Conservation (phyloP, 768 basidiomycete genomes). For the Tricholomella constricta region DNA sequence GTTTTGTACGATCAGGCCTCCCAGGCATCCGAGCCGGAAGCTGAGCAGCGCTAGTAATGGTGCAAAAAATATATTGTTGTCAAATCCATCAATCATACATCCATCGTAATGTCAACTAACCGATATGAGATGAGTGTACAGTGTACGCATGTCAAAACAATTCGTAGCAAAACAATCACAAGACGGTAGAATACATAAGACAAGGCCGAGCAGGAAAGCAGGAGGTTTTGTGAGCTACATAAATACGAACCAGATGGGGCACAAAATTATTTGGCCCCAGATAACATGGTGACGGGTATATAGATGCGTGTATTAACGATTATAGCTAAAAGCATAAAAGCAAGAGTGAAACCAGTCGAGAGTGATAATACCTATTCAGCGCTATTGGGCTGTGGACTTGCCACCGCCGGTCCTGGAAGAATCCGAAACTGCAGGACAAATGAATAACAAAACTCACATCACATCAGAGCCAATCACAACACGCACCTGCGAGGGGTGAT, state of each 20-base stretch:
- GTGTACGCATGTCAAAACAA: too few relatives aligned
- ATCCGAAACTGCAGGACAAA: slow-evolving; percentile 10
- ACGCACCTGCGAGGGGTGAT: slow-evolving; percentile 33
- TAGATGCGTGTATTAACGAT: not conserved
- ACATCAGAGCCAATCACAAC: not conserved
- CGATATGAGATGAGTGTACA: too few relatives aligned
- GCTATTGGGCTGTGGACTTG: not conserved
- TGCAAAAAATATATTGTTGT: too few relatives aligned
- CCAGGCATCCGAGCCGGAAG: too few relatives aligned
- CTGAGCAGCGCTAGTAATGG: too few relatives aligned
- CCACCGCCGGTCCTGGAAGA: slow-evolving; percentile 16
- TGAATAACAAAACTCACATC: not conserved
- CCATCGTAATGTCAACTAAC: too few relatives aligned
- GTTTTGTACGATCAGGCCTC: slow-evolving; percentile 57
- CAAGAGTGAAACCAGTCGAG: not conserved
- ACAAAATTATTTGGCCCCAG: not conserved
- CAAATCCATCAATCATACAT: too few relatives aligned
- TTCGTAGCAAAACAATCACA: too few relatives aligned
- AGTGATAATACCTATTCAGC: not conserved
- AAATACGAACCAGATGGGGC: too few relatives aligned
- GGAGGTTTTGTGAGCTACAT: too few relatives aligned
- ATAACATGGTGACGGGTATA: not conserved
- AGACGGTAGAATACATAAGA: too few relatives aligned
- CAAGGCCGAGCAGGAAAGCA: too few relatives aligned
- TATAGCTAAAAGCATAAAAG: not conserved